phyloP scores from a whole-genome alignment of 306 rosid genomes.

The Hylodesmum podocarpum region DNA sequence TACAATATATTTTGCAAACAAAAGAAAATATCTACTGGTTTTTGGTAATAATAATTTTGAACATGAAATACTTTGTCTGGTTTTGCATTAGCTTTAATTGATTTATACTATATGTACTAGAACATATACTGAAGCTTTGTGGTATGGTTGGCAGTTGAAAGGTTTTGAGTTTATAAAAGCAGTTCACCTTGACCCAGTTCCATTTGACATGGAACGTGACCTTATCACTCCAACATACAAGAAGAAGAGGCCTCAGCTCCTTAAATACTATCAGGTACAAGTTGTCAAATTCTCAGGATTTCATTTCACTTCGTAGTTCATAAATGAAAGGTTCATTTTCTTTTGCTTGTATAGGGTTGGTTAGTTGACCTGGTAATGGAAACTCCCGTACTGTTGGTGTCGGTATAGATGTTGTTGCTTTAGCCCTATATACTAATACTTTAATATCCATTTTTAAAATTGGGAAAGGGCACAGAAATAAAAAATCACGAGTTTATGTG shows the following conservation, averaged over 20 bases:
- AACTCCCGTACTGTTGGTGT: not conserved
- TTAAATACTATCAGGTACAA: slow-evolving; percentile 80
- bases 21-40: not conserved
- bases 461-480: not conserved
- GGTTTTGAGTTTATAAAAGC: slow-evolving; percentile 81
- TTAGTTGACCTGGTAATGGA: not conserved
- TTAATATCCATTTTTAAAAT: not conserved
- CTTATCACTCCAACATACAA: slow-evolving; percentile 92
- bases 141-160: slow-evolving; percentile 66
- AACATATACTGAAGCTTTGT: slow-evolving; percentile 32
- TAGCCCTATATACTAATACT: not conserved
- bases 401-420: not conserved
- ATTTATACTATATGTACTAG: not conserved
- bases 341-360: not conserved
- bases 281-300: slow-evolving; percentile 8
- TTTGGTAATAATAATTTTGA: not conserved
- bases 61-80: not conserved
- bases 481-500: not conserved
- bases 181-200: slow-evolving; percentile 81
- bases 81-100: not conserved
- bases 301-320: not conserved
- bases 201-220: slow-evolving; percentile 94
- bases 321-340: not conserved
- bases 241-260: slow-evolving; percentile 93
- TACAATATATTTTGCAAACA: not conserved